Conservation (phyloP, 805 yeast species). For the Sugiyamaella lignohabitans region DNA sequence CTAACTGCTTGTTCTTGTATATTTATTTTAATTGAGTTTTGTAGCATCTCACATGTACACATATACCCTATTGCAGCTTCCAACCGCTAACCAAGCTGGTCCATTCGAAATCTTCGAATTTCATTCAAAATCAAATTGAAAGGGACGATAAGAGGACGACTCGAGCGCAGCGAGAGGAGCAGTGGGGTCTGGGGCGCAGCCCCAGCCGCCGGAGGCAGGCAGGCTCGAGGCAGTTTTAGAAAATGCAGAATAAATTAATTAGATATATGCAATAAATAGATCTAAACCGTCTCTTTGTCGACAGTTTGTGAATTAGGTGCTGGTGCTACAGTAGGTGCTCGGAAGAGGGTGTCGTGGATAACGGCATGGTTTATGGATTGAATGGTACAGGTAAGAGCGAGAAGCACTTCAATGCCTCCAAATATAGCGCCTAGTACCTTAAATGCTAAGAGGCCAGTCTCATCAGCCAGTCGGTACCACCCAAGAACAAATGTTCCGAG, state of each 20-base stretch:
- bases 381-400: slow-evolving; percentile 33
- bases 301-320: background rate
- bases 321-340: background rate
- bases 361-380: background rate
- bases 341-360: slow-evolving; percentile 1
- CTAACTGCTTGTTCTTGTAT: too few species aligned
- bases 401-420: slow-evolving; percentile 43
- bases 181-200: too few species aligned
- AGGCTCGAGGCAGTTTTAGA: background rate
- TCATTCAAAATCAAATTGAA: too few species aligned
- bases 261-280: background rate
- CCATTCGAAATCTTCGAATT: too few species aligned
- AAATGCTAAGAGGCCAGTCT: slow-evolving; percentile 48
- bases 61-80: too few species aligned
- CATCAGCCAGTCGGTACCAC: slow-evolving; percentile 43
- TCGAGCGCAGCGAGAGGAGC: too few species aligned
- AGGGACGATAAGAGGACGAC: too few species aligned
- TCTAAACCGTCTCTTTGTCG: background rate
- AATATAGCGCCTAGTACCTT: slow-evolving; percentile 58
- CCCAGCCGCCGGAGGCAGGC: too few species aligned
- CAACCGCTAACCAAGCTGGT: too few species aligned
- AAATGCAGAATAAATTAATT: background rate
- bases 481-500: slow-evolving; percentile 74
- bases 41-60: too few species aligned
- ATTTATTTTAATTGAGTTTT: too few species aligned